Evolutionary conservation across 345 rosid genomes (phyloP).

Genomic region (Aethionema arabicum): DNA sequence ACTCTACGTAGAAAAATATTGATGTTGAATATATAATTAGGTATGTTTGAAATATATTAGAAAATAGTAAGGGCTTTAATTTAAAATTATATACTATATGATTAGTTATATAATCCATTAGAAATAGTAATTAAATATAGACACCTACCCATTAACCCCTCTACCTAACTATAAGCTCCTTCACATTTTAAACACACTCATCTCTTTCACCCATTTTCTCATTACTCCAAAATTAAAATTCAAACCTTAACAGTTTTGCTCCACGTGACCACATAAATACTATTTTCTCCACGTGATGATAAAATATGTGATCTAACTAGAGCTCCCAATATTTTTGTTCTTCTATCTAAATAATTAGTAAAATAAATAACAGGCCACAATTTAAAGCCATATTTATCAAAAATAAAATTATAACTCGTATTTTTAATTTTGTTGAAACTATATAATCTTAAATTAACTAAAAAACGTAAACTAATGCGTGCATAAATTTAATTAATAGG

Average conservation of each 20-base stretch:
- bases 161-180: slow-evolving; percentile 32
- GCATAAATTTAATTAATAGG: too few relatives aligned
- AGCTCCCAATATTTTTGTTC: background rate
- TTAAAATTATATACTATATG: background rate
- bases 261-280: slow-evolving; percentile 9
- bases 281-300: slow-evolving; percentile 20
- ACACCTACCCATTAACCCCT: slow-evolving; percentile 21
- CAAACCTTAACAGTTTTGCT: background rate
- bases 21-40: too few relatives aligned
- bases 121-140: slow-evolving; percentile 21
- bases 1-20: too few relatives aligned
- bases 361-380: too few relatives aligned
- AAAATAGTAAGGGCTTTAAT: too few relatives aligned
- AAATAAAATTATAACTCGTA: too few relatives aligned
- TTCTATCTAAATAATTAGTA: background rate
- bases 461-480: too few relatives aligned
- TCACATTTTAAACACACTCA: slow-evolving; percentile 30
- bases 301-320: slow-evolving; percentile 23
- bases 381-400: too few relatives aligned
- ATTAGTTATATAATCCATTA: background rate
- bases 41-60: too few relatives aligned
- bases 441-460: too few relatives aligned
- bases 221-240: background rate
- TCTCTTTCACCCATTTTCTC: slow-evolving; percentile 1
- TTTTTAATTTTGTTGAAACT: too few relatives aligned